phyloP scores from a whole-genome alignment of 208 protist genomes.

The Leptomonas seymouri region DNA sequence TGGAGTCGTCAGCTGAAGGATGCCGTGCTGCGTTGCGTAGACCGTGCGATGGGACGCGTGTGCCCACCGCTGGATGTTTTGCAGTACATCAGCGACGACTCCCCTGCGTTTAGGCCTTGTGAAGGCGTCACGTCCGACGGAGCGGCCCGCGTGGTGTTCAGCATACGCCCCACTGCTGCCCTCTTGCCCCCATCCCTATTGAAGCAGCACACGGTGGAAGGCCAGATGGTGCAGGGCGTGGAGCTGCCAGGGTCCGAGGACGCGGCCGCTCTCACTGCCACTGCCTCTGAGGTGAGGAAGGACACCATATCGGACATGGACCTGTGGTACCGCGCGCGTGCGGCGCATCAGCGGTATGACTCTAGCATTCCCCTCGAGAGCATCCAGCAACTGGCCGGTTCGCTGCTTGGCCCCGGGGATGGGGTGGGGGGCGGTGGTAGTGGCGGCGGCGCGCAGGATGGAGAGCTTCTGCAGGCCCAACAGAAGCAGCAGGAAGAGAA shows the following conservation, averaged over 20 bases:
- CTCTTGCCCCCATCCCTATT: conserved; percentile 1
- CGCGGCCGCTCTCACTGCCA: conserved; percentile 6
- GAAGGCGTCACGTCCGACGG: neutral
- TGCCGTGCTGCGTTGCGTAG: conserved; percentile 65
- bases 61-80: conserved; percentile 72
- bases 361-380: conserved; percentile 21
- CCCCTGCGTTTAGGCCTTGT: conserved; percentile 15
- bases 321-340: conserved; percentile 36
- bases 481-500: conserved; percentile 12
- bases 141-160: conserved; percentile 18
- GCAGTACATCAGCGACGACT: conserved; percentile 45
- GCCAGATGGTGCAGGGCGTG: conserved; percentile 13
- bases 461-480: conserved; percentile 5
- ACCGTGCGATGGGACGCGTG: conserved; percentile 71
- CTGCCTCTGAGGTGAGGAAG: conserved; percentile 20
- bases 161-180: conserved; percentile 20
- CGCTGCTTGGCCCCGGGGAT: neutral
- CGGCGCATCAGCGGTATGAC: conserved; percentile 29
- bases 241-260: conserved; percentile 6
- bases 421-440: neutral
- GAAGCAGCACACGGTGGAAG: conserved; percentile 34
- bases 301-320: conserved; percentile 30
- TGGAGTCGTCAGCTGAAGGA: conserved; percentile 41
- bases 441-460: neutral
- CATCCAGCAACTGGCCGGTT: neutral